phyloP scores from a whole-genome alignment of 768 basidiomycete species.

The Boletus reticulatus region DNA sequence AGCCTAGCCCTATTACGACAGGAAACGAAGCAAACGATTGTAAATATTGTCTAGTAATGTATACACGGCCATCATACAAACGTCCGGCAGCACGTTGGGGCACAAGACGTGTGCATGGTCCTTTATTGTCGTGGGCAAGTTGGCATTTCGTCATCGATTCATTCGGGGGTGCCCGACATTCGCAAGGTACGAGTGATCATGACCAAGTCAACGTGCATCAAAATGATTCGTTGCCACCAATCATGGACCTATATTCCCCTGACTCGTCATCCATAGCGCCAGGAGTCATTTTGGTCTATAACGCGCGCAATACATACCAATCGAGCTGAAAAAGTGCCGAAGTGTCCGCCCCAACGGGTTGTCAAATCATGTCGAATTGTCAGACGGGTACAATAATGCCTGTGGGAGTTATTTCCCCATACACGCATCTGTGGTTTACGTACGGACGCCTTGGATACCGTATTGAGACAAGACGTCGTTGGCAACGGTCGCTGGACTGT shows the following conservation, averaged over 20 bases:
- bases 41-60: not conserved
- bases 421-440: not conserved
- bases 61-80: not conserved
- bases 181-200: not conserved
- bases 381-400: slow-evolving; percentile 1
- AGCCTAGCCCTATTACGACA: not conserved
- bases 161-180: not conserved
- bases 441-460: slow-evolving; percentile 44
- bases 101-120: not conserved
- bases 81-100: not conserved
- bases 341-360: not conserved
- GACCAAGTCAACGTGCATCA: not conserved
- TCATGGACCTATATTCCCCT: not conserved
- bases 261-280: not conserved
- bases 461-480: slow-evolving; percentile 59
- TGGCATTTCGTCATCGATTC: not conserved
- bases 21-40: not conserved
- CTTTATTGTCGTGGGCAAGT: slow-evolving; percentile 7
- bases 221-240: not conserved
- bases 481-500: slow-evolving; percentile 69
- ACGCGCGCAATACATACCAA: not conserved
- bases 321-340: not conserved
- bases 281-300: not conserved
- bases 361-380: not conserved
- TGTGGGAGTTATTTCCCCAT: not conserved